Percentiles rank a stretch among this genome's conserved stretches.
These are phyloP conservation scores for Camellia lanceoleosa DNA, from an alignment of 148 eudicot genomes.

Conservation along the genomic window DNA sequence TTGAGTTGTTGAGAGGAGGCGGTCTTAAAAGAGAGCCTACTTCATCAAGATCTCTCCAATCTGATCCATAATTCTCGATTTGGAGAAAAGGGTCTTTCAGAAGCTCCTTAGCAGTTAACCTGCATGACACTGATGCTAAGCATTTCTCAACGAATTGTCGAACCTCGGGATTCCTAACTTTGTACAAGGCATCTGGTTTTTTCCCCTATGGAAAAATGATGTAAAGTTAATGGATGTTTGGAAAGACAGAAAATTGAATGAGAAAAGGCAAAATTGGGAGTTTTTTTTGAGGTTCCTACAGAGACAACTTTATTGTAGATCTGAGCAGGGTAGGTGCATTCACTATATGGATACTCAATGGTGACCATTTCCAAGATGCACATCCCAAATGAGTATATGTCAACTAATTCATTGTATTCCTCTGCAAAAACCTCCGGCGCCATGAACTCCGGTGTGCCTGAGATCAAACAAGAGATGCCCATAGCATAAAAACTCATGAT, in stretches of 20 bases:
- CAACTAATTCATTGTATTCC: conserved; percentile 50
- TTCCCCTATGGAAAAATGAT: conserved; percentile 38
- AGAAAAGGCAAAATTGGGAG: neutral
- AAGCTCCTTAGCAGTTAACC: conserved; percentile 53
- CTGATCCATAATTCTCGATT: conserved; percentile 29
- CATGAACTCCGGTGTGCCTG: conserved; percentile 57
- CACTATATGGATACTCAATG: conserved; percentile 53
- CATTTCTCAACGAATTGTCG: conserved; percentile 59
- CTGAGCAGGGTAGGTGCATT: conserved; percentile 50
- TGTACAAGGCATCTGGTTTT: conserved; percentile 52
- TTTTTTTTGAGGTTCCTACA: conserved; percentile 20
- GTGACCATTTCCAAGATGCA: conserved; percentile 54
- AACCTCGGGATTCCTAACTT: conserved; percentile 52
- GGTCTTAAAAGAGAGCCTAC: conserved; percentile 26
- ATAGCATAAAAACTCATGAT: neutral
- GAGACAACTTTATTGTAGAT: conserved; percentile 54
- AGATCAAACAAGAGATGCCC: neutral
- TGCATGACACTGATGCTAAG: conserved; percentile 45
- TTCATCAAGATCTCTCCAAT: conserved; percentile 31
- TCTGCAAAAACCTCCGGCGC: conserved; percentile 52
- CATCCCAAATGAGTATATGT: conserved; percentile 52
- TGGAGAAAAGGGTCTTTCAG: conserved; percentile 61
- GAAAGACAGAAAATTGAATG: neutral
- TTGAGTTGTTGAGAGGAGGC: conserved; percentile 23
- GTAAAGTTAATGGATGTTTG: neutral